phyloP scores from a whole-genome alignment of 108 stramenopile genomes.

The Mayamaea pseudoterrestris region DNA sequence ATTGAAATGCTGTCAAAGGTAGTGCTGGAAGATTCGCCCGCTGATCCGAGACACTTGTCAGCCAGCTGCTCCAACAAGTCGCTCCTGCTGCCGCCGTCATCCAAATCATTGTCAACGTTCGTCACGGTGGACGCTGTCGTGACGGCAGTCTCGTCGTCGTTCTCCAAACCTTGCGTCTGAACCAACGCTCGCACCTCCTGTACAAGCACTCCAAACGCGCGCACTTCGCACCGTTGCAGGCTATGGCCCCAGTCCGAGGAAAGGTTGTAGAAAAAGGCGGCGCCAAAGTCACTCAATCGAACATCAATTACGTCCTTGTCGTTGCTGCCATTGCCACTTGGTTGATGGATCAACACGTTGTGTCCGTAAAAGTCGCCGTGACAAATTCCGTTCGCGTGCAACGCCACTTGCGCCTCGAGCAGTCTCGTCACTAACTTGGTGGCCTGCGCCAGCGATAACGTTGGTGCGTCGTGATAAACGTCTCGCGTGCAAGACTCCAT shows the following conservation, averaged over 20 bases:
- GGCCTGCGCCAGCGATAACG: slow-evolving; percentile 5
- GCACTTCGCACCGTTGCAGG: slow-evolving; percentile 24
- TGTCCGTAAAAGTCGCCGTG: slow-evolving; percentile 69
- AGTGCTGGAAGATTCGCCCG: neutral
- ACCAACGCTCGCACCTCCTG: slow-evolving; percentile 19
- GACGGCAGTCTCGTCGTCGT: neutral
- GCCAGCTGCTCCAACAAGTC: neutral
- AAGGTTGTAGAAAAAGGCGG: slow-evolving; percentile 39
- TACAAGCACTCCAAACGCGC: slow-evolving; percentile 31
- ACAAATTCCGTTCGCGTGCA: slow-evolving; percentile 37
- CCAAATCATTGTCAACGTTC: neutral
- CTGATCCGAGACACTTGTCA: neutral
- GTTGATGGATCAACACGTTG: slow-evolving; percentile 36
- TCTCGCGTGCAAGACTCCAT: slow-evolving; percentile 49
- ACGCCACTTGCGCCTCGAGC: slow-evolving; percentile 17
- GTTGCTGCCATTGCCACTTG: too few species aligned
- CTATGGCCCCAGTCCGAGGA: slow-evolving; percentile 17
- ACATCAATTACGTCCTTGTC: slow-evolving; percentile 6
- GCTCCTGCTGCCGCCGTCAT: neutral
- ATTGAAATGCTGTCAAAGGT: slow-evolving; percentile 1
- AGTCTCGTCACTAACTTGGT: slow-evolving; percentile 16
- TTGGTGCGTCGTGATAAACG: slow-evolving; percentile 19
- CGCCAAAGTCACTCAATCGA: slow-evolving; percentile 55
- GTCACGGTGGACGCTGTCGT: neutral
- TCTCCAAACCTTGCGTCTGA: too few species aligned